These are phyloP conservation scores for Vachellia collinsii DNA, from an alignment of 306 rosid species.

Conservation along the genomic window DNA sequence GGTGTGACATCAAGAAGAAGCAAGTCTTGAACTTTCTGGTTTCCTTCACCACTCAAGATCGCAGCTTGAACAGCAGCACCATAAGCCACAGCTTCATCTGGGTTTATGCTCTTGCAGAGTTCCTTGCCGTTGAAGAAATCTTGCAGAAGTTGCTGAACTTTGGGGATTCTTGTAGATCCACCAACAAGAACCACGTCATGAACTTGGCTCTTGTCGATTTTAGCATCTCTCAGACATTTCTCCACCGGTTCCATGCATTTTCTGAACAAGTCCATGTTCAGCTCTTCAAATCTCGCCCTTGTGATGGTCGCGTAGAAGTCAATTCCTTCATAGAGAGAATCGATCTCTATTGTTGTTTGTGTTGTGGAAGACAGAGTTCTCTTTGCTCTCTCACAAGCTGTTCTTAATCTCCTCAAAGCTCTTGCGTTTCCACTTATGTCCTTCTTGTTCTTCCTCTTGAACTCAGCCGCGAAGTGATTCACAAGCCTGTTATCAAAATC, in stretches of 20 bases:
- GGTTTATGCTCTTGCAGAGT: constrained; percentile 54
- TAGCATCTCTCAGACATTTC: constrained; percentile 42
- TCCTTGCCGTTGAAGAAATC: constrained; percentile 45
- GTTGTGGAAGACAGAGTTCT: constrained; percentile 44
- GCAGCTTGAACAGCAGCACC: constrained; percentile 56
- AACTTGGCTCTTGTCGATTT: constrained; percentile 34
- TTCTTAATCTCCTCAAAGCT: constrained; percentile 43
- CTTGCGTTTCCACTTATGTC: constrained; percentile 34
- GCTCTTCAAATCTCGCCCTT: constrained; percentile 44
- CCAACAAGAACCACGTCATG: constrained; percentile 53
- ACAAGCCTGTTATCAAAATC: constrained; percentile 49
- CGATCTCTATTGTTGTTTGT: constrained; percentile 40
- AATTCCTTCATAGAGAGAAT: constrained; percentile 40
- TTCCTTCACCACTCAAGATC: constrained; percentile 40
- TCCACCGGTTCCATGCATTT: constrained; percentile 49
- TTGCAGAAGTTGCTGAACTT: constrained; percentile 45
- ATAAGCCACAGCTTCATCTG: constrained; percentile 50
- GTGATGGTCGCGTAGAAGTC: constrained; percentile 38
- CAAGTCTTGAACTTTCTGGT: constrained; percentile 38
- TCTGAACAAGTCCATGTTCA: constrained; percentile 44
- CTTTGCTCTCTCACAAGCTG: constrained; percentile 50
- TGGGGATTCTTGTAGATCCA: constrained; percentile 52
- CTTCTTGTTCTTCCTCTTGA: constrained; percentile 37
- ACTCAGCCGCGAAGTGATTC: constrained; percentile 25
- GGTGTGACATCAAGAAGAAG: constrained; percentile 48